Conservation (phyloP, 179 eudicot species). For the Silene coronaria region DNA sequence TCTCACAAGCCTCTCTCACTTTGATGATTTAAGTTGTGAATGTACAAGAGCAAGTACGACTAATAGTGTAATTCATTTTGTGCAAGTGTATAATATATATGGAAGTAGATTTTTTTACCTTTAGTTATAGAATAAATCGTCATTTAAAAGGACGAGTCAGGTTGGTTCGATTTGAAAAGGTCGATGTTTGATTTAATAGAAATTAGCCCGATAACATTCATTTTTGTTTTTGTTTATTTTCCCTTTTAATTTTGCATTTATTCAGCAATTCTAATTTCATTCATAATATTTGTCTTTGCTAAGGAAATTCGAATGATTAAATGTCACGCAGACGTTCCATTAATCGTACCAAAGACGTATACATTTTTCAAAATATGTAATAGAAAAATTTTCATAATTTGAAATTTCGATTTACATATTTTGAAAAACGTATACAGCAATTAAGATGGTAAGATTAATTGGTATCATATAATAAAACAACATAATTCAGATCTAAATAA, state of each 20-base stretch:
- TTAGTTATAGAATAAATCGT: neutral
- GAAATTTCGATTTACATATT: too few species aligned
- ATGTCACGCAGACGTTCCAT: conserved; percentile 22
- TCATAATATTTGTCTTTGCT: conserved; percentile 29
- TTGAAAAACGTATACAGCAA: too few species aligned
- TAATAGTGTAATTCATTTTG: conserved; percentile 28
- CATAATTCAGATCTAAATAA: conserved; percentile 33
- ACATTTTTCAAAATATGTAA: too few species aligned
- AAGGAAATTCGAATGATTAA: conserved; percentile 29
- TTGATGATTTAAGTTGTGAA: conserved; percentile 20
- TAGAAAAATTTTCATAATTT: too few species aligned
- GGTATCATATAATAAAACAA: neutral
- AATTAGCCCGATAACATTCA: too few species aligned
- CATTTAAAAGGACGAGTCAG: neutral
- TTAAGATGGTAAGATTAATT: too few species aligned
- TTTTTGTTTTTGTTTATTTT: too few species aligned
- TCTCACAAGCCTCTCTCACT: too few species aligned
- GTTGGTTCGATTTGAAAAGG: neutral
- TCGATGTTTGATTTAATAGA: too few species aligned
- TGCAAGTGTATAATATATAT: conserved; percentile 28
- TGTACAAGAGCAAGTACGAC: conserved; percentile 16
- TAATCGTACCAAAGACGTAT: too few species aligned
- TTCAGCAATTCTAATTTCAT: conserved; percentile 22
- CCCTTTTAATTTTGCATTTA: neutral
- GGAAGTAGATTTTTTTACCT: neutral